A percentile compares a stretch with the other conserved stretches of the same genome.
Evolutionary conservation across 805 yeast species (phyloP).

Genomic region (Pichia rugopelliculosa): DNA sequence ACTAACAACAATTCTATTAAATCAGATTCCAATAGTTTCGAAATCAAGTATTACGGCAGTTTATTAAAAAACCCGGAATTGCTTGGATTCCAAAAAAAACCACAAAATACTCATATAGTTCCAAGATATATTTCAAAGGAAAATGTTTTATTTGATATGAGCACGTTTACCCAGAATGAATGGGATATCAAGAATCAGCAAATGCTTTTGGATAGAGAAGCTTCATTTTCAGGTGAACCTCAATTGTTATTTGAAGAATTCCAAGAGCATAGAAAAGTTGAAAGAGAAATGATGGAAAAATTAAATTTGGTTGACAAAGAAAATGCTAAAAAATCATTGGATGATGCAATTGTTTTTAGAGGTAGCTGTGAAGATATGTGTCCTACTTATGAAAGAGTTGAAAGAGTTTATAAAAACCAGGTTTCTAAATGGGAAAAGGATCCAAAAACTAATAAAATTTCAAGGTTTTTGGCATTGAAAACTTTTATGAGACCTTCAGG

Average conservation of each 20-base stretch:
- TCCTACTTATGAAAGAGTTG: slow-evolving; percentile 84
- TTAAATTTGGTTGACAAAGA: slow-evolving; percentile 83
- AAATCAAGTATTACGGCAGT: slow-evolving; percentile 26
- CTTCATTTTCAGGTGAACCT: slow-evolving; percentile 38
- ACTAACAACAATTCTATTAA: neutral
- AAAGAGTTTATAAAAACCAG: slow-evolving; percentile 82
- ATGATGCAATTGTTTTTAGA: slow-evolving; percentile 77
- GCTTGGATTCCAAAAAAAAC: slow-evolving; percentile 23
- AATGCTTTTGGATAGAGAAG: slow-evolving; percentile 48
- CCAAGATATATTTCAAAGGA: slow-evolving; percentile 29
- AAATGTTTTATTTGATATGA: slow-evolving; percentile 30
- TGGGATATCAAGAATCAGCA: slow-evolving; percentile 79
- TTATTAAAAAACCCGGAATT: slow-evolving; percentile 23
- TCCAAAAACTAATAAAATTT: slow-evolving; percentile 48
- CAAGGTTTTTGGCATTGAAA: slow-evolving; percentile 62
- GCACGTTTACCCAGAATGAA: slow-evolving; percentile 30
- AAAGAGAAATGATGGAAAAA: slow-evolving; percentile 70
- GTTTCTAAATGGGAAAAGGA: slow-evolving; percentile 74
- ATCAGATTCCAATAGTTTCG: slow-evolving; percentile 12
- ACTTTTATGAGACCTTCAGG: slow-evolving; percentile 97
- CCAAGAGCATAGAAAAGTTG: slow-evolving; percentile 65
- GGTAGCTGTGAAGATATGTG: slow-evolving; percentile 95
- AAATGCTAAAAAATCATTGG: slow-evolving; percentile 71
- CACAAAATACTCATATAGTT: slow-evolving; percentile 13
- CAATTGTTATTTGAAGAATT: slow-evolving; percentile 71